These are phyloP conservation scores for Cucurbita moschata DNA, from an alignment of 306 rosid species.

Conservation along the genomic window DNA sequence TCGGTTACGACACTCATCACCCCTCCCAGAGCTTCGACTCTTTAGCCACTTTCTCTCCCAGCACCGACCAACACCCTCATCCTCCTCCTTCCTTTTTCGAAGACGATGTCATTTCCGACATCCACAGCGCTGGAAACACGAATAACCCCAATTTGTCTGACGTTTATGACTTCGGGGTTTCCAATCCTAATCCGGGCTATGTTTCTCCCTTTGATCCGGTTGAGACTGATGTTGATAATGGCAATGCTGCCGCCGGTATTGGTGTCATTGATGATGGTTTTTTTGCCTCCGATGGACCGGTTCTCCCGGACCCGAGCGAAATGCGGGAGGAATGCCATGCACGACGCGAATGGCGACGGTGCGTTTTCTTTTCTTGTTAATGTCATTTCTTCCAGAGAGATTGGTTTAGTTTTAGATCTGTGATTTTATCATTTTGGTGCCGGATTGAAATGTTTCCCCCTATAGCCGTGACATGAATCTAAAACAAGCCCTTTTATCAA, in stretches of 20 bases:
- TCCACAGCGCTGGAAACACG: not conserved
- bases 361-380: not conserved
- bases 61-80: constrained; percentile 12
- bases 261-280: constrained; percentile 10
- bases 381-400: not conserved
- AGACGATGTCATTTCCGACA: constrained; percentile 11
- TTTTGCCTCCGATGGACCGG: constrained; percentile 39
- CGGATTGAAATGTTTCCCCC: not conserved
- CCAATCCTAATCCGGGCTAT: constrained; percentile 27
- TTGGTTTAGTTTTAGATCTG: not conserved
- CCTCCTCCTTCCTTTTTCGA: constrained; percentile 11
- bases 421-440: not conserved
- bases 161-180: constrained; percentile 30
- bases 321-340: constrained; percentile 75
- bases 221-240: constrained; percentile 8
- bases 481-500: not conserved
- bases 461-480: not conserved
- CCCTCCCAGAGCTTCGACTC: constrained; percentile 24
- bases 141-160: constrained; percentile 16
- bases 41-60: constrained; percentile 9
- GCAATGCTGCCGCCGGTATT: not conserved
- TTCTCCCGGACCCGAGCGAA: constrained; percentile 46
- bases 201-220: constrained; percentile 42
- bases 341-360: constrained; percentile 90
- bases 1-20: constrained; percentile 10